Evolutionary conservation across 441 rosid genomes (phyloP), one percentile per base, ranked within the genome.

Genomic region (Flueggea neowawraea): DNA sequence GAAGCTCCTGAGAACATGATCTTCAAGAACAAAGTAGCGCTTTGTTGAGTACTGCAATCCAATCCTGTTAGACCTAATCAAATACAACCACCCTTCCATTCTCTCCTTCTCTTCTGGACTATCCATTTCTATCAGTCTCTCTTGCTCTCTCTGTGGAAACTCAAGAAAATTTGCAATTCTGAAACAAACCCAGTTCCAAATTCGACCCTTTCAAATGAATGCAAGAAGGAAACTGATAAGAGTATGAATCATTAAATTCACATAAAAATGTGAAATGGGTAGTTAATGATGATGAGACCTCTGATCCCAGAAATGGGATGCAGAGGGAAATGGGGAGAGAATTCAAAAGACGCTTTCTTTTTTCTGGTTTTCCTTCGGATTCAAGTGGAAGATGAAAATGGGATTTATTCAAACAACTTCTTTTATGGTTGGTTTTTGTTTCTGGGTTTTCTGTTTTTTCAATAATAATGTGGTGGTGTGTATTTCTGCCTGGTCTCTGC

Each of bases 61-160:
- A 76, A 93, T 65, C 75, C 97, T 76, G 54, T 85, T 87, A 12
- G 87, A 88, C 54, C 97, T 84, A 44, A 93, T 82, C 51, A 87
- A 72, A 72, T 88, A 77, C 75, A 93, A 73, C 98, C 98, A 93
- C 1, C 98, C 98, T 79, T 93, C 98, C 96, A 88, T 88, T 64
- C 66, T 73, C 56, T 74, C 77, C 22, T 80, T 66, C 43, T 64
- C 53, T 62, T 55, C 54, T 11, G 45, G 3, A 43, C 1, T 11
- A 6, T 43, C 45, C 45, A 43, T 43, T 43, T 43, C 45, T 6
- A 22, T 22, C 28, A 0, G 28, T 22, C 28, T 22, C 28, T 22
- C 45, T 43, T 43, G 10, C 45, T 43, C 12, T 43, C 12, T 43
- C 12, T 43, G 10, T 6, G 10, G 12, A 43, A 43, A 6, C 45